Base-by-base conservation (phyloP, 305 asterid species). In the Petunia hybrid region DNA sequence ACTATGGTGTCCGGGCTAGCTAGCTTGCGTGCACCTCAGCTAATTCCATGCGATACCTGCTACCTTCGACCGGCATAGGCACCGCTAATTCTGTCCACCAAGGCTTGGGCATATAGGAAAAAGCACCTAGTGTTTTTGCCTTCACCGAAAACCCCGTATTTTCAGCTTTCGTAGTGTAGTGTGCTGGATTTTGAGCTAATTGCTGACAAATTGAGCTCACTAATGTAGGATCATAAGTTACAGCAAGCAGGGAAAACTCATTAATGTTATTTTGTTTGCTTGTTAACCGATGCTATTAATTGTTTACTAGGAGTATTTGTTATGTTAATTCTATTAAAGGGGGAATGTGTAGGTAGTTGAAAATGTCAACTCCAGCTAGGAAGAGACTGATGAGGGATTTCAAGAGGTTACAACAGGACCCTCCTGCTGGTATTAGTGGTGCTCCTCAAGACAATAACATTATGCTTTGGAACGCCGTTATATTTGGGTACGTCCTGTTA, bases 371-470 rank as follows among this genome's bases (percentile, higher is more conserved):
- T 39, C 79, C 85, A 36, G 61, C 85, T 14, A 82, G 85, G 82
- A 82, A 82, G 82, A 68, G 82, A 41, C 76, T 78, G 75, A 82
- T 82, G 85, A 82, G 85, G 82, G 85, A 82, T 82, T 82, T 82
- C 80, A 78, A 69, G 82, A 68, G 85, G 73, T 60, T 82, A 68
- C 85, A 82, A 73, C 85, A 82, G 78, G 82, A 82, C 22, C 85
- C 85, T 38, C 85, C 85, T 8, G 85, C 85, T 6, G 85, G 85
- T 55, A 82, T 82, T 16, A 82, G 85, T 78, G 85, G 85, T 16
- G 85, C 85, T 35, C 85, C 85, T 60, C 74, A 82, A 8, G 85
- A 82, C 77, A 82, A 82, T 48, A 82, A 82, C 68, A 82, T 82
- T 61, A 82, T 82, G 85, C 82, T 78, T 7, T 82, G 85, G 85